phyloP scores from a whole-genome alignment of 768 basidiomycete species.

The Hortiboletus flavorubellus region DNA sequence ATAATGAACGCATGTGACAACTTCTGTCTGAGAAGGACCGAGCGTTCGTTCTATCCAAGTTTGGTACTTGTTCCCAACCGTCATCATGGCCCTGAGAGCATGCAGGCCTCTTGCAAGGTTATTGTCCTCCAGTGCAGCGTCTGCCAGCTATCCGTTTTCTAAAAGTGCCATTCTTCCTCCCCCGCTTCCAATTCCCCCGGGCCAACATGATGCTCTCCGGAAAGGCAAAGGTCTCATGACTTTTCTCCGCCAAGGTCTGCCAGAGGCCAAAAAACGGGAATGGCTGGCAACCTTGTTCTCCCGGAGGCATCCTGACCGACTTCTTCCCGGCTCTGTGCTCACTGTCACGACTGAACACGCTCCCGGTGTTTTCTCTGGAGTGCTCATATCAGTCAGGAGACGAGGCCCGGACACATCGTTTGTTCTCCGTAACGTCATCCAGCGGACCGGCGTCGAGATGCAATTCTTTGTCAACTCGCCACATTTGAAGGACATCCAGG shows the following conservation, averaged over 20 bases:
- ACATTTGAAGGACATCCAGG: slow-evolving; percentile 80
- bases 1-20: slow-evolving; percentile 22
- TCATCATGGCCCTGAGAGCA: slow-evolving; percentile 10
- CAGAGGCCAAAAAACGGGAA: slow-evolving; percentile 63
- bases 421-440: slow-evolving; percentile 83
- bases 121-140: slow-evolving; percentile 21
- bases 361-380: slow-evolving; percentile 83
- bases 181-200: slow-evolving; percentile 35
- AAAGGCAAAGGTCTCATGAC: slow-evolving; percentile 78
- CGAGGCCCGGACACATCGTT: slow-evolving; percentile 88
- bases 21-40: background rate
- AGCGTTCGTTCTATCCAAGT: slow-evolving; percentile 8
- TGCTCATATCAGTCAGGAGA: slow-evolving; percentile 78
- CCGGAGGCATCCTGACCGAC: slow-evolving; percentile 59
- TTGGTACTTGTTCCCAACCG: slow-evolving; percentile 9
- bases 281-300: slow-evolving; percentile 72
- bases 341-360: slow-evolving; percentile 74
- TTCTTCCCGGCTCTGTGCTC: slow-evolving; percentile 84
- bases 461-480: slow-evolving; percentile 86
- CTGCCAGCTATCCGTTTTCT: slow-evolving; percentile 63
- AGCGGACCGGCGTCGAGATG: slow-evolving; percentile 91
- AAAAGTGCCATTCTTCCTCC: slow-evolving; percentile 57
- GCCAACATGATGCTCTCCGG: slow-evolving; percentile 44
- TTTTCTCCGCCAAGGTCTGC: slow-evolving; percentile 62
- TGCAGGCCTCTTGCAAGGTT: slow-evolving; percentile 18